phyloP scores from a whole-genome alignment of 192 early-diverging fungal species.

The Allomyces macrogynus region DNA sequence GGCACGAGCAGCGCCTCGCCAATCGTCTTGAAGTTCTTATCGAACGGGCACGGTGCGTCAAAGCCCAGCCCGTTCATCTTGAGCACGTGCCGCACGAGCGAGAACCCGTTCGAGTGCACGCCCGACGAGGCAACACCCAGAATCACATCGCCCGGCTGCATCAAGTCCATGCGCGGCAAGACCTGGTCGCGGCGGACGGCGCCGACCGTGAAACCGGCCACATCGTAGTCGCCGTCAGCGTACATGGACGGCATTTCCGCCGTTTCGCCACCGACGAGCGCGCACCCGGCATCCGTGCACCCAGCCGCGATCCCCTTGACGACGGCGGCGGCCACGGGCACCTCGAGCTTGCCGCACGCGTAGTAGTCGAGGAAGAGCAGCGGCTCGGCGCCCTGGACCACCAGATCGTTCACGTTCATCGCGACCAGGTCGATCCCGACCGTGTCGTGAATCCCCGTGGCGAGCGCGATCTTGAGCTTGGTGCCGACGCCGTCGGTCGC shows the following conservation, averaged over 20 bases:
- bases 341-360: constrained; percentile 82
- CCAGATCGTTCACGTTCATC: constrained; percentile 97
- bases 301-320: constrained; percentile 86
- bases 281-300: constrained; percentile 71
- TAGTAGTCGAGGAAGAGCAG: constrained; percentile 98
- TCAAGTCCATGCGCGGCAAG: constrained; percentile 58
- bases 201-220: constrained; percentile 93
- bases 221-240: constrained; percentile 62
- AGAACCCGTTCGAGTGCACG: constrained; percentile 98
- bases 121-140: constrained; percentile 89
- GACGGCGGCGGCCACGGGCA: constrained; percentile 74
- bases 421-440: constrained; percentile 96
- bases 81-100: constrained; percentile 77
- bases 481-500: constrained; percentile 98
- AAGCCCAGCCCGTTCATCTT: constrained; percentile 46
- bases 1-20: constrained; percentile 78
- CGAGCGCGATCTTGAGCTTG: constrained; percentile 91
- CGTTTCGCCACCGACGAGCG: constrained; percentile 95
- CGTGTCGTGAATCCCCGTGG: constrained; percentile 64
- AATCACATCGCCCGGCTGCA: constrained; percentile 61
- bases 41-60: constrained; percentile 66
- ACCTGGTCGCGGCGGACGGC: constrained; percentile 80
- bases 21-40: constrained; percentile 26
- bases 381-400: constrained; percentile 98
- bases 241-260: constrained; percentile 99